These are phyloP conservation scores for Camelina laxa DNA, from an alignment of 345 rosid genomes.

Conservation along the genomic window DNA sequence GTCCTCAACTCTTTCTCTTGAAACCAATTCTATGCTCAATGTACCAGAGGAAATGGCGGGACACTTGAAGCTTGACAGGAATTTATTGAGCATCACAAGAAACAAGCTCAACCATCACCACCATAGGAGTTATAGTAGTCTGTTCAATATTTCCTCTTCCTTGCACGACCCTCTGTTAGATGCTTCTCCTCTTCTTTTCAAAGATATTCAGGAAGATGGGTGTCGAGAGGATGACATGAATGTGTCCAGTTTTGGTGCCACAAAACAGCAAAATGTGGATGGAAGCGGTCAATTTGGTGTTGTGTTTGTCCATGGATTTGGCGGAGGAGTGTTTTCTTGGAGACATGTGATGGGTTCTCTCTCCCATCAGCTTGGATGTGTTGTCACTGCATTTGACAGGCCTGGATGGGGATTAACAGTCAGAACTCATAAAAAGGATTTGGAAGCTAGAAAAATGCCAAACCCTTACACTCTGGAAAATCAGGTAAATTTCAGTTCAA, in stretches of 20 bases:
- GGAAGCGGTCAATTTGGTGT: slow-evolving; percentile 68
- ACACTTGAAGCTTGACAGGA: slow-evolving; percentile 72
- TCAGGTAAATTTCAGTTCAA: slow-evolving; percentile 56
- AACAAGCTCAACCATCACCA: slow-evolving; percentile 57
- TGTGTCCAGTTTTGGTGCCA: slow-evolving; percentile 40
- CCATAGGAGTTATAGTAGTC: slow-evolving; percentile 80
- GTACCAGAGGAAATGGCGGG: slow-evolving; percentile 58
- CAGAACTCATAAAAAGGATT: slow-evolving; percentile 67
- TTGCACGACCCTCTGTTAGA: slow-evolving; percentile 80
- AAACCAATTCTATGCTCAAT: slow-evolving; percentile 45
- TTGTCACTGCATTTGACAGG: slow-evolving; percentile 90
- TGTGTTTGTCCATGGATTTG: slow-evolving; percentile 91
- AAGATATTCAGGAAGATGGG: slow-evolving; percentile 61
- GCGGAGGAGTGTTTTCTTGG: slow-evolving; percentile 98
- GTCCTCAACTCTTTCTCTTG: slow-evolving; percentile 53
- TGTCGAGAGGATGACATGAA: slow-evolving; percentile 45
- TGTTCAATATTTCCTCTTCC: slow-evolving; percentile 69
- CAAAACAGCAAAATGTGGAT: slow-evolving; percentile 50
- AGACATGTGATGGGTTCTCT: slow-evolving; percentile 89
- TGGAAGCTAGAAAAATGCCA: slow-evolving; percentile 79
- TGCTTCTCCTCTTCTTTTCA: slow-evolving; percentile 55
- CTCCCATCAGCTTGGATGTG: slow-evolving; percentile 72
- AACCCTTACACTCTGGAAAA: slow-evolving; percentile 86
- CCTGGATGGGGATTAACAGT: slow-evolving; percentile 99
- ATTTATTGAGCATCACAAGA: slow-evolving; percentile 55